Percentiles rank a stretch among this genome's conserved stretches.
phyloP scores from a whole-genome alignment of 768 basidiomycete genomes.

The Amanita polypyramis region DNA sequence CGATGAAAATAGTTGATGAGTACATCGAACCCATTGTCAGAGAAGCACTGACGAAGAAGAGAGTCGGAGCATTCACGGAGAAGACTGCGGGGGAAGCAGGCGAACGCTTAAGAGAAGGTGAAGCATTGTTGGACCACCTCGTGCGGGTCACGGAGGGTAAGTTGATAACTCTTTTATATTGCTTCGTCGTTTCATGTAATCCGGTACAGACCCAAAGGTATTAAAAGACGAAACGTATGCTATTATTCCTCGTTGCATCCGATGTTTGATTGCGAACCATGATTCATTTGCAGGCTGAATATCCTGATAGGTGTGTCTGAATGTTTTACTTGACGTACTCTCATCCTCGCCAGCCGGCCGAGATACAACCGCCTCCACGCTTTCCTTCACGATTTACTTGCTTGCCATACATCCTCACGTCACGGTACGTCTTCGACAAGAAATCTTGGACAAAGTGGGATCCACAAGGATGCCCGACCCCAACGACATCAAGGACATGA shows the following conservation, averaged over 20 bases:
- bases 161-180: conserved; percentile 8
- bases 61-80: conserved; percentile 6
- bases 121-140: conserved; percentile 46
- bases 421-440: conserved; percentile 37
- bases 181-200: background rate
- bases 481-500: conserved; percentile 51
- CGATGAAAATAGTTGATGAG: conserved; percentile 42
- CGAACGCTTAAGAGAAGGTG: conserved; percentile 26
- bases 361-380: conserved; percentile 34
- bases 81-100: conserved; percentile 19
- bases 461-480: conserved; percentile 36
- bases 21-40: conserved; percentile 42
- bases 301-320: conserved; percentile 29
- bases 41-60: conserved; percentile 36
- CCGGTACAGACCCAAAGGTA: conserved; percentile 26
- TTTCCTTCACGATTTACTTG: conserved; percentile 32
- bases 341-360: conserved; percentile 23
- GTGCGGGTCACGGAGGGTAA: conserved; percentile 36
- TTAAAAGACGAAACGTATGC: conserved; percentile 36
- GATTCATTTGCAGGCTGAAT: conserved; percentile 22
- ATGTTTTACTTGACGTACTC: no score
- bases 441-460: conserved; percentile 45
- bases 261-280: background rate
- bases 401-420: conserved; percentile 45
- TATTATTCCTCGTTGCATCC: background rate